Percentiles rank a stretch among this genome's conserved stretches.
phyloP scores from a whole-genome alignment of 129 eudicot species.

The Artemisia argyi region DNA sequence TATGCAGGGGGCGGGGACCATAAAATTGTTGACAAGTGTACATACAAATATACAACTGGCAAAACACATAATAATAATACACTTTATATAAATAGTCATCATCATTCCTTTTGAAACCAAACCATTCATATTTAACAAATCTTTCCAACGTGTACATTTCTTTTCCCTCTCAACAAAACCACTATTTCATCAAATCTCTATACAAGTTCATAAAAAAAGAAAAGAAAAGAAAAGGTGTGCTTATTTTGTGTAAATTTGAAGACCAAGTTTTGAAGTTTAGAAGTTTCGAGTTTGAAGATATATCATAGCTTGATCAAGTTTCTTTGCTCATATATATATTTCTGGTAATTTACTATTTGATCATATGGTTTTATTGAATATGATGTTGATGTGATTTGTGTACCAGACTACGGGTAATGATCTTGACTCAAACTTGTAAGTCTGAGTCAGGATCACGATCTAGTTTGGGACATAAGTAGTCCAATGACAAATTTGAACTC shows the following conservation, averaged over 20 bases:
- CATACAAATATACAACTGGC: conserved; percentile 9
- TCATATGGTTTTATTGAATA: neutral
- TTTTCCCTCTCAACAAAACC: conserved; percentile 2
- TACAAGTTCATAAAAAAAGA: no score
- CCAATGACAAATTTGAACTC: no score
- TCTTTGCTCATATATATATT: no score
- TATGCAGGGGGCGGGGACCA: neutral
- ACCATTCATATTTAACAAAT: neutral
- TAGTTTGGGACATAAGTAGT: no score
- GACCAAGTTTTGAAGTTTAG: no score
- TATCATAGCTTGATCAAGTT: no score
- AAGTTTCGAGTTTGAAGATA: no score
- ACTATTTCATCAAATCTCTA: neutral
- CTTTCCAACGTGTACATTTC: conserved; percentile 20
- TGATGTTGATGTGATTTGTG: neutral
- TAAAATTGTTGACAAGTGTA: conserved; percentile 19
- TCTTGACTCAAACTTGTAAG: neutral
- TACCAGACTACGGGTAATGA: neutral
- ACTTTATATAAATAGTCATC: neutral
- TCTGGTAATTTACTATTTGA: neutral
- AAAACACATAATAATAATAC: conserved; percentile 17
- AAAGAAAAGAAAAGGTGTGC: no score
- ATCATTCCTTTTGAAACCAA: conserved; percentile 16
- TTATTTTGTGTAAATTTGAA: no score
- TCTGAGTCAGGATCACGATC: no score